phyloP scores from a whole-genome alignment of 148 eudicot species.

The Fagopyrum homotropicum region DNA sequence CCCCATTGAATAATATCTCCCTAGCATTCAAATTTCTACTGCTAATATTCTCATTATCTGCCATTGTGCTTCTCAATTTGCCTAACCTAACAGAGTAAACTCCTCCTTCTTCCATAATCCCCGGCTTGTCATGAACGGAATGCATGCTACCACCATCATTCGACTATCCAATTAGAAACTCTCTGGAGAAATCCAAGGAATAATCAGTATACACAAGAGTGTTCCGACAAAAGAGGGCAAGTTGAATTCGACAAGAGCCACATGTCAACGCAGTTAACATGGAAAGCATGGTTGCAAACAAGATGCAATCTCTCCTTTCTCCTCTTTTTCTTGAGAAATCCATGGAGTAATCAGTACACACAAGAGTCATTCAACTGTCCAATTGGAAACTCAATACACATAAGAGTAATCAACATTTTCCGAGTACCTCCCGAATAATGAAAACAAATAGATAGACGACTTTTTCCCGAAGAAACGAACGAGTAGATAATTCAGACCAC shows the following conservation, averaged over 20 bases:
- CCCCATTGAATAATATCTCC: constrained; percentile 49
- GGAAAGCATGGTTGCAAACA: constrained; percentile 47
- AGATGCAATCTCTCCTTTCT: constrained; percentile 26
- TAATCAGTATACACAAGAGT: constrained; percentile 21
- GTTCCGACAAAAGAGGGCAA: constrained; percentile 49
- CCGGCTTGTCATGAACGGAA: constrained; percentile 18
- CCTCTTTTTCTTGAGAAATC: too few relatives aligned
- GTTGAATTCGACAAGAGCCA: constrained; percentile 49
- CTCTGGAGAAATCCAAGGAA: constrained; percentile 24
- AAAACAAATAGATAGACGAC: constrained; percentile 29
- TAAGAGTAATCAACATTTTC: constrained; percentile 7
- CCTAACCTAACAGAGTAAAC: constrained; percentile 48
- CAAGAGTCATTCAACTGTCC: too few relatives aligned
- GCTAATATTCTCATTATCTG: constrained; percentile 17
- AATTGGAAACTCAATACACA: too few relatives aligned
- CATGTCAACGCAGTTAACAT: constrained; percentile 39
- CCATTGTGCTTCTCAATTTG: constrained; percentile 32
- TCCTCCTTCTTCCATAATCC: constrained; percentile 28
- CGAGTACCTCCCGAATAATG: constrained; percentile 31
- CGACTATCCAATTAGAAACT: constrained; percentile 22
- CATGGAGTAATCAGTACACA: not conserved
- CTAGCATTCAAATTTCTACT: constrained; percentile 27
- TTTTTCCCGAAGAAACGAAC: constrained; percentile 38
- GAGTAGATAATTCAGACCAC: constrained; percentile 45
- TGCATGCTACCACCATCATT: constrained; percentile 21